Evolutionary conservation across 192 early-diverging fungal species (phyloP).

Genomic region (Backusella morwellensis): DNA sequence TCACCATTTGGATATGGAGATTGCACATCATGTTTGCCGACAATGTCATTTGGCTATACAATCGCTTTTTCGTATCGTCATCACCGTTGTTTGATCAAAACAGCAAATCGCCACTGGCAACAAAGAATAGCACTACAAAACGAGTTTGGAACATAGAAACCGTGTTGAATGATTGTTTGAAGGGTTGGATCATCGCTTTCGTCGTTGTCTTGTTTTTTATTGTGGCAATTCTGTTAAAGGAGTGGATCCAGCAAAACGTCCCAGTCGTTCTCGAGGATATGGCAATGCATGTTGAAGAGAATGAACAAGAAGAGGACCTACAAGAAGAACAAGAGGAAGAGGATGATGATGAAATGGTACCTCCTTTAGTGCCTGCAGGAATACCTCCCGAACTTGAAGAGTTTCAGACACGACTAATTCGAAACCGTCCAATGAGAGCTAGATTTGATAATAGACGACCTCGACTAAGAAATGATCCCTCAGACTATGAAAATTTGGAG

Average conservation of each 20-base stretch:
- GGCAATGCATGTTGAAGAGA: background rate
- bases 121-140: background rate
- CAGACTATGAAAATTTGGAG: background rate
- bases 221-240: constrained; percentile 74
- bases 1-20: constrained; percentile 84
- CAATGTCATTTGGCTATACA: background rate
- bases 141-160: constrained; percentile 23
- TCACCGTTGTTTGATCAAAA: background rate
- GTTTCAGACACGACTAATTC: background rate
- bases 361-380: background rate
- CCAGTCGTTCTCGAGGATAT: constrained; percentile 29
- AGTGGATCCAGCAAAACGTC: constrained; percentile 83
- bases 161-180: constrained; percentile 69
- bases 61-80: background rate
- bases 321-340: background rate
- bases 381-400: background rate
- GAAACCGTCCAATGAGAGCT: background rate
- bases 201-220: constrained; percentile 78
- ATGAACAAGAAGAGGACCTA: too few species aligned
- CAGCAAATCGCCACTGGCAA: background rate
- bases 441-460: background rate
- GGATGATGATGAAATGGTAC: background rate
- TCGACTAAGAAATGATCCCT: background rate
- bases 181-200: constrained; percentile 81
- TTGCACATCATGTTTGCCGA: constrained; percentile 79